Evolutionary conservation across 2,329 filamentous ascomycete species (phyloP), one percentile per base, ranked within the genome.

Genomic region (Penicillium brasilianum): DNA sequence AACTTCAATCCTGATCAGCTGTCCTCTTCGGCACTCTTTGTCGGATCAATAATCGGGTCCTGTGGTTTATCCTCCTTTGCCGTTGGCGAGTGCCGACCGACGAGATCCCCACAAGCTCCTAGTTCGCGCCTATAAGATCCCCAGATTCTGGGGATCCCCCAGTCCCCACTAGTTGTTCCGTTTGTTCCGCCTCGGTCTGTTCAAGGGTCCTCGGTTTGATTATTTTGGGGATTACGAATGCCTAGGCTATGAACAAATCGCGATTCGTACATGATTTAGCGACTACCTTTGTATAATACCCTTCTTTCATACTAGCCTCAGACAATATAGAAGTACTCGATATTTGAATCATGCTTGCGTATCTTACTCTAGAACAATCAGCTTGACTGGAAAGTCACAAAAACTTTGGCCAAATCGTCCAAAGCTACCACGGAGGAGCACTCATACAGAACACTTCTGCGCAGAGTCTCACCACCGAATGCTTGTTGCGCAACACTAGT

Each of bases 381-480:
- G 22, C 43, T 46, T n/a, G 56, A 37, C 46, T 32, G 60, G 30
- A 69, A 72, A 18, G 57, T 25, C 4, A 44, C 51, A 48, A 66
- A 68, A 1, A 69, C 64, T 2, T 55, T 63, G 14, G 64, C 66
- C 25, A 72, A 56, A 5, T 69, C 68, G 56, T 74, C 72, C 41
- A 71, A 57, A 3, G 69, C 59, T 4, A 71, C 67, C 34, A 61
- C 53, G n/a, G 66, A 49, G 8, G 59, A 57, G 34, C 61, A 53
- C n/a, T 72, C 68, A n/a, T 68, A 73, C 11, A 74, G 44, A 55
- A 66, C 58, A 13, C 61, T 57, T 57, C 71, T 66, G 18, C 71
- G 64, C 55, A 57, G 55, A 41, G 61, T 71, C 32, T 70, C 55
- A 1, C 67, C 70, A 13, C 69, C 69, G 43, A 65, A 72, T 1